These are phyloP conservation scores for Plenodomus tracheiphilus DNA, from an alignment of 2,329 filamentous ascomycete genomes.

Conservation along the genomic window DNA sequence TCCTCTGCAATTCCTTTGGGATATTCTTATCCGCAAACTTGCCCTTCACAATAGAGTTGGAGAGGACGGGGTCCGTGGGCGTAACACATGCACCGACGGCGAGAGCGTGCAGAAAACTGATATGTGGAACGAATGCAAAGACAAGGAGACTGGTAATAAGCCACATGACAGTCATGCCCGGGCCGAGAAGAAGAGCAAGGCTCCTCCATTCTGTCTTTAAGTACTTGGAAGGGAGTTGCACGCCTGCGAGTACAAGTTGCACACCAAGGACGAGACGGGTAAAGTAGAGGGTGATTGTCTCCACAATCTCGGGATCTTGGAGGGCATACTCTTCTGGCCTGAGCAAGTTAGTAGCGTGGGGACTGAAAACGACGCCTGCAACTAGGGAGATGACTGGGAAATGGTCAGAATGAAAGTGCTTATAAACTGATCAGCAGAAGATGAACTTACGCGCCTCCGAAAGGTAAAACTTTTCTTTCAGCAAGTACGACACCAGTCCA, in stretches of 20 bases:
- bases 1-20: conserved; percentile 76
- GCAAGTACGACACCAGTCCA: conserved; percentile 83
- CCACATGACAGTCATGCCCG: conserved; percentile 89
- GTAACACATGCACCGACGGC: conserved; percentile 86
- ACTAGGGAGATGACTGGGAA: conserved; percentile 77
- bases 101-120: conserved; percentile 76
- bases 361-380: conserved; percentile 77
- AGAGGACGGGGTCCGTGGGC: conserved; percentile 85
- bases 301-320: conserved; percentile 60
- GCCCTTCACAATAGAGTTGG: conserved; percentile 89
- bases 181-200: conserved; percentile 74
- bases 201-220: conserved; percentile 77
- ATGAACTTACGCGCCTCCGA: conserved; percentile 77
- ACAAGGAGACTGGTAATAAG: conserved; percentile 75
- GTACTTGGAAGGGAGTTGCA: conserved; percentile 85
- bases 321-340: conserved; percentile 73
- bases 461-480: conserved; percentile 88
- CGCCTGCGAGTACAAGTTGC: conserved; percentile 84
- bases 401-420: conserved; percentile 7
- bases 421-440: not conserved
- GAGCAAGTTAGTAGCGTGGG: conserved; percentile 75
- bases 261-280: conserved; percentile 85
- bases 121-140: conserved; percentile 72
- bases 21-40: conserved; percentile 92
- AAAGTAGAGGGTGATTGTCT: conserved; percentile 79